Percentiles rank a stretch among this genome's conserved stretches.
Conservation (phyloP, 2,329 filamentous ascomycete species). For the Penicillium sclerotigenum region DNA sequence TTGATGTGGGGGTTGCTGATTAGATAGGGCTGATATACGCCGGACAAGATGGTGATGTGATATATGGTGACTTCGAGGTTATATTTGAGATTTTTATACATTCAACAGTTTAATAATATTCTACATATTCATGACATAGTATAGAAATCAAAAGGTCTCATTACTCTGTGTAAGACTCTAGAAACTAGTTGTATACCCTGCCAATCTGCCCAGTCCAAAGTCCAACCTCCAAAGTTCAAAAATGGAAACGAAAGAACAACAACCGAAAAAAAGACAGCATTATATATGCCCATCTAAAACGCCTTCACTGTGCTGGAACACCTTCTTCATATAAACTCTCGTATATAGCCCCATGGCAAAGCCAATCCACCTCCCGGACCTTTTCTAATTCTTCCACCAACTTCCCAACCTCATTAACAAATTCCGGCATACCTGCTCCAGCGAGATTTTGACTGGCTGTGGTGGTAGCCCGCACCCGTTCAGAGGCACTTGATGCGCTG, state of each 20-base stretch:
- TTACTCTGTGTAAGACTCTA: background rate
- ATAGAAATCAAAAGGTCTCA: background rate
- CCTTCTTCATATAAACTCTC: slow-evolving; percentile 47
- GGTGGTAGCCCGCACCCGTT: slow-evolving; percentile 56
- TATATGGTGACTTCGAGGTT: background rate
- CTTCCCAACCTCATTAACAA: slow-evolving; percentile 57
- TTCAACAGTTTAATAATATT: too few species aligned
- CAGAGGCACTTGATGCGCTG: slow-evolving; percentile 58
- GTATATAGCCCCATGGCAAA: slow-evolving; percentile 57
- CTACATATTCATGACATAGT: background rate
- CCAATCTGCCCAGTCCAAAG: slow-evolving; percentile 10
- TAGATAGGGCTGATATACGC: too few species aligned
- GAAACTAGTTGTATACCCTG: slow-evolving; percentile 2
- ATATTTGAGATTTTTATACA: background rate
- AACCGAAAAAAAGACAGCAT: background rate
- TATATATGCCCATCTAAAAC: slow-evolving; percentile 9
- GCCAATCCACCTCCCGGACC: slow-evolving; percentile 58
- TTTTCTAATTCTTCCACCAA: slow-evolving; percentile 58
- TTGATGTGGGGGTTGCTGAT: slow-evolving; percentile 11
- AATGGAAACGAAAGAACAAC: background rate
- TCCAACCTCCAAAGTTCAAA: background rate
- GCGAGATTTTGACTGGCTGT: slow-evolving; percentile 59
- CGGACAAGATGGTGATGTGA: too few species aligned
- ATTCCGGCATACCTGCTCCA: slow-evolving; percentile 60
- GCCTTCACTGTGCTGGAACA: slow-evolving; percentile 15